phyloP scores from a whole-genome alignment of 805 yeast species.

The Hanseniaspora clermontiae region DNA sequence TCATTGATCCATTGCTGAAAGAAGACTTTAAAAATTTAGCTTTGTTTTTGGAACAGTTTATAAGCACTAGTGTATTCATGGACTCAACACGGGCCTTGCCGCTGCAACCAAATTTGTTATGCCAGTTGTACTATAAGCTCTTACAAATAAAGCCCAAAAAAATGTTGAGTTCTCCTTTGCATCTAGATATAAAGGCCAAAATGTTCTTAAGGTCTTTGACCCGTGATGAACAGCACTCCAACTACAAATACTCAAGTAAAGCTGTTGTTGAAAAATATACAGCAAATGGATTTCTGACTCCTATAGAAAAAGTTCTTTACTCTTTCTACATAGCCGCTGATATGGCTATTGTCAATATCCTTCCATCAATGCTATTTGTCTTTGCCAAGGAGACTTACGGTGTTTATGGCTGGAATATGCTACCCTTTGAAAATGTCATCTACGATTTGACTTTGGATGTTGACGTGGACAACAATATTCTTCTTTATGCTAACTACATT shows the following conservation, averaged over 20 bases:
- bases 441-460: background rate
- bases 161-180: background rate
- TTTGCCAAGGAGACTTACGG: constrained; percentile 11
- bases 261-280: background rate
- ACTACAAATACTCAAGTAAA: background rate
- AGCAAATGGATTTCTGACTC: constrained; percentile 5
- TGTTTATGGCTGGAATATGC: constrained; percentile 2
- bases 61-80: background rate
- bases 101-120: constrained; percentile 2
- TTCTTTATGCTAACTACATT: constrained; percentile 12
- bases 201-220: background rate
- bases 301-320: constrained; percentile 13
- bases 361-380: constrained; percentile 12
- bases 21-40: constrained; percentile 11
- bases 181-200: background rate
- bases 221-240: background rate
- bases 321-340: constrained; percentile 13
- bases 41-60: constrained; percentile 3
- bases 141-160: constrained; percentile 10
- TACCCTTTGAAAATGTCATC: background rate
- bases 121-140: constrained; percentile 10
- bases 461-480: background rate
- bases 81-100: constrained; percentile 10
- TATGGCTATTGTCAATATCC: constrained; percentile 7
- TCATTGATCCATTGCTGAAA: constrained; percentile 1